Conservation (phyloP, 305 asterid genomes). For the Coffea humblotiana region DNA sequence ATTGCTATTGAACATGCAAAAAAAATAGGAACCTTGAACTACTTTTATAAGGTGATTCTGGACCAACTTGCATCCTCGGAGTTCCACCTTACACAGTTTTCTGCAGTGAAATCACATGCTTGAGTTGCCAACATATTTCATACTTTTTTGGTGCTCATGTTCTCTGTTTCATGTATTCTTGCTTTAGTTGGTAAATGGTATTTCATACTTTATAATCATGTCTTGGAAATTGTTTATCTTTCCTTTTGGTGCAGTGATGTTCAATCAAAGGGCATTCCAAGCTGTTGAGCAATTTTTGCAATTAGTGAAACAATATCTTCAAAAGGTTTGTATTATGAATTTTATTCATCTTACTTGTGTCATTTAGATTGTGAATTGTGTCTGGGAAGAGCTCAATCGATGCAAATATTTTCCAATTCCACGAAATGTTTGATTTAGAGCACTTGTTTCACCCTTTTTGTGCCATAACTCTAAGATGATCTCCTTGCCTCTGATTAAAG, state of each 20-base stretch:
- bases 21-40: not conserved
- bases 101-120: not conserved
- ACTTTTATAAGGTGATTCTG: not conserved
- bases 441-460: not conserved
- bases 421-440: not conserved
- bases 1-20: not conserved
- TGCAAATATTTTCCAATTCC: not conserved
- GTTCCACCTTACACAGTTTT: not conserved
- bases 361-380: not conserved
- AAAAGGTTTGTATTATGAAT: constrained; percentile 53
- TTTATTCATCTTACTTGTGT: not conserved
- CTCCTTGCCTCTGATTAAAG: not conserved
- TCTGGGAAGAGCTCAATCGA: not conserved
- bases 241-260: constrained; percentile 64
- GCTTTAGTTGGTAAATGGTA: not conserved
- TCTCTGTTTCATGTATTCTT: not conserved
- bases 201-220: not conserved
- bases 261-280: constrained; percentile 85
- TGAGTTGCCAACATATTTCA: not conserved
- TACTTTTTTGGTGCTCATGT: not conserved
- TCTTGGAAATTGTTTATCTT: constrained; percentile 20
- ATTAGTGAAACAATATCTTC: constrained; percentile 73
- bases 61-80: not conserved
- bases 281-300: constrained; percentile 97
- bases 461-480: not conserved